Conservation (phyloP, 2,329 filamentous ascomycete genomes). For the Sporothrix globosa region DNA sequence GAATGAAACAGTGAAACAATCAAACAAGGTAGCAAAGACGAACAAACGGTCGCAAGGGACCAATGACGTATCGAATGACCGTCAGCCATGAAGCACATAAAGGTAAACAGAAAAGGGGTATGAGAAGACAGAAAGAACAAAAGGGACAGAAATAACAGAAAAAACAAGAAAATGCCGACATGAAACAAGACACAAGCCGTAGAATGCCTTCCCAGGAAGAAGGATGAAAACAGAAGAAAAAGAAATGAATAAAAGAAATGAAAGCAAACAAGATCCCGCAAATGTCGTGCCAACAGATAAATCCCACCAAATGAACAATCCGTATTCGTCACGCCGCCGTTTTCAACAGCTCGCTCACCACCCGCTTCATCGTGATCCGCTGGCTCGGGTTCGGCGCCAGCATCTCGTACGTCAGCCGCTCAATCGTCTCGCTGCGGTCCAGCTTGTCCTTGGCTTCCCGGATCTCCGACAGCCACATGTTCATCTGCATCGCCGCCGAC, state of each 20-base stretch:
- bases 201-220: conserved; percentile 1
- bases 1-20: not conserved
- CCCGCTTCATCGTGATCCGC: conserved; percentile 58
- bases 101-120: conserved; percentile 21
- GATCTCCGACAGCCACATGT: conserved; percentile 59
- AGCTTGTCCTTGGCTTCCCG: conserved; percentile 53
- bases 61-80: not conserved
- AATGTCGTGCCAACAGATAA: conserved; percentile 16
- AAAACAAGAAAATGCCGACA: not conserved
- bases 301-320: not conserved
- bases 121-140: not conserved
- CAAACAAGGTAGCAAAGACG: not conserved
- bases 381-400: conserved; percentile 55
- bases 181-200: not conserved
- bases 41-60: not conserved
- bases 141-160: not conserved
- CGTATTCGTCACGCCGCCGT: not conserved
- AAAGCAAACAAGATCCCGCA: conserved; percentile 1
- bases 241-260: not conserved
- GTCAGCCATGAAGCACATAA: not conserved
- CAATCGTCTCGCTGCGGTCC: conserved; percentile 53
- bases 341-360: conserved; percentile 50
- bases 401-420: conserved; percentile 59
- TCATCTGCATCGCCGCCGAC: conserved; percentile 57
- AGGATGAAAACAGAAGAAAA: not conserved